A percentile compares a stretch with the other conserved stretches of the same genome.
phyloP scores from a whole-genome alignment of 2,329 filamentous ascomycete species.

The Ophiocordyceps camponoti-floridani region DNA sequence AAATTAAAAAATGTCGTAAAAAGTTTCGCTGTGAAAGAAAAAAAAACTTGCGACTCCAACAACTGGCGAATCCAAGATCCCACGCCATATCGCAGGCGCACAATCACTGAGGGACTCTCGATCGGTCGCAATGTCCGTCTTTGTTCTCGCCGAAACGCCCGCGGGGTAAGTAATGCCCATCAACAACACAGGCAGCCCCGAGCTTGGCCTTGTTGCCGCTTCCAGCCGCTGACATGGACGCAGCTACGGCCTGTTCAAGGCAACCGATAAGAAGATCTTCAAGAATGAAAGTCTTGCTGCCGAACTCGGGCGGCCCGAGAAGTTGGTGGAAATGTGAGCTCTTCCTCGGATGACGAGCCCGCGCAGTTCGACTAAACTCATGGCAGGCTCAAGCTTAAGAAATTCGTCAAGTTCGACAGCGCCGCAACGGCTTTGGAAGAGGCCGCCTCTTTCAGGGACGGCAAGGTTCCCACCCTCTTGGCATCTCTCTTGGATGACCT shows the following conservation, averaged over 20 bases:
- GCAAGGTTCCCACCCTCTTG: conserved; percentile 84
- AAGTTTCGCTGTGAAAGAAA: neutral
- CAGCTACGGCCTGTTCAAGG: conserved; percentile 96
- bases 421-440: conserved; percentile 81
- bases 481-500: conserved; percentile 67
- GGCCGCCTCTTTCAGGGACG: conserved; percentile 73
- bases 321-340: conserved; percentile 69
- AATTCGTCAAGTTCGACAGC: conserved; percentile 94
- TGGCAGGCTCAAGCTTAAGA: conserved; percentile 74
- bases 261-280: conserved; percentile 94
- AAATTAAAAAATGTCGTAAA: neutral
- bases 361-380: neutral
- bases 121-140: conserved; percentile 55
- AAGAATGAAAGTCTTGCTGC: conserved; percentile 66
- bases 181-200: too few relatives aligned
- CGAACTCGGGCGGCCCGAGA: conserved; percentile 64
- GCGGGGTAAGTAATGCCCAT: conserved; percentile 39
- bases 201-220: neutral
- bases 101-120: conserved; percentile 12
- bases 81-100: conserved; percentile 11
- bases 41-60: neutral
- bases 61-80: conserved; percentile 9
- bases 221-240: conserved; percentile 11
- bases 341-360: neutral
- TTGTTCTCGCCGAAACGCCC: conserved; percentile 86